These are phyloP conservation scores for Diplocarpon rosae DNA, from an alignment of 2,329 filamentous ascomycete genomes.

Conservation along the genomic window DNA sequence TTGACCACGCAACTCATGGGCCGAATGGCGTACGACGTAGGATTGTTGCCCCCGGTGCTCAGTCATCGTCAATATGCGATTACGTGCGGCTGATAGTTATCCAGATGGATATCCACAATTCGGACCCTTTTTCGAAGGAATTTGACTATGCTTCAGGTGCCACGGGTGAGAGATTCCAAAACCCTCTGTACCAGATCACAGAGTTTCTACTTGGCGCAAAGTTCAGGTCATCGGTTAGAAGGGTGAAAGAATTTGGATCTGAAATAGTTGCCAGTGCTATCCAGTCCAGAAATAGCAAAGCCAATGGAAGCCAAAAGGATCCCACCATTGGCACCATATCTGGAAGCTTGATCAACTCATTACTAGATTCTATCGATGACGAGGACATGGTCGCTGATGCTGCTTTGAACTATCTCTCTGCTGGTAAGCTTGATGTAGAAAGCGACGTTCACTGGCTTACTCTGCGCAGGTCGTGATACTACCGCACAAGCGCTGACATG, in stretches of 20 bases:
- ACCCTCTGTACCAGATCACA: constrained; percentile 50
- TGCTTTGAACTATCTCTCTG: constrained; percentile 55
- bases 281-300: constrained; percentile 28
- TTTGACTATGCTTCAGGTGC: constrained; percentile 52
- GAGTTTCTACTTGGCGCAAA: constrained; percentile 39
- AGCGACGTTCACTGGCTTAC: constrained; percentile 5
- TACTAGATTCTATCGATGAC: constrained; percentile 45
- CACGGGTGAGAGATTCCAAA: constrained; percentile 52
- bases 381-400: constrained; percentile 49
- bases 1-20: constrained; percentile 56
- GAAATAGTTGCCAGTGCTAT: constrained; percentile 46
- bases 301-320: constrained; percentile 10
- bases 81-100: constrained; percentile 7
- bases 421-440: constrained; percentile 28
- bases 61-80: not conserved
- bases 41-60: not conserved
- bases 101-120: constrained; percentile 53
- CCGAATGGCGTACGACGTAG: constrained; percentile 52
- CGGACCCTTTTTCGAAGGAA: constrained; percentile 46
- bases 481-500: constrained; percentile 55
- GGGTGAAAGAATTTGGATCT: constrained; percentile 44
- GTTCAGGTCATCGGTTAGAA: constrained; percentile 38
- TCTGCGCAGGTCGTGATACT: constrained; percentile 42
- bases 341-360: constrained; percentile 47
- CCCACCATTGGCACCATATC: constrained; percentile 30